A percentile compares a stretch with the other conserved stretches of the same genome.
Conservation (phyloP, 768 basidiomycete species). For the Lactifluus subvellereus region DNA sequence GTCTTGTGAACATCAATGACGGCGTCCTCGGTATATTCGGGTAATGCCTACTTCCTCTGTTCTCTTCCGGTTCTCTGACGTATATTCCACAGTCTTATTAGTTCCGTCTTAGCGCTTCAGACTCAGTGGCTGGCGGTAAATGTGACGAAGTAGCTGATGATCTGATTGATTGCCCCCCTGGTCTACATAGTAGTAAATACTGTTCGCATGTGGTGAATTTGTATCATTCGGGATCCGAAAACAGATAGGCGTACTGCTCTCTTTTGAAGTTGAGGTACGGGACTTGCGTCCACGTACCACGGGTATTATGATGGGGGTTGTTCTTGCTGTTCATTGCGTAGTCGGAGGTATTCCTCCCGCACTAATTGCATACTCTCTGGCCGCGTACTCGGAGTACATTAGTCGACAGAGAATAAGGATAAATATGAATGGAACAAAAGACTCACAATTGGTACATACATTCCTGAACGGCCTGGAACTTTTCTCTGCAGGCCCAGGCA, state of each 20-base stretch:
- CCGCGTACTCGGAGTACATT: conserved; percentile 46
- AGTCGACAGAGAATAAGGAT: background rate
- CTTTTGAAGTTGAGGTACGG: background rate
- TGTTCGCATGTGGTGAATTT: background rate
- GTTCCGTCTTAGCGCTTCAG: conserved; percentile 30
- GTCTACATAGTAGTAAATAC: background rate
- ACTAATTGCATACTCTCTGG: conserved; percentile 69
- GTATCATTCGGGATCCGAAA: conserved; percentile 5
- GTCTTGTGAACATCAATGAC: conserved; percentile 72
- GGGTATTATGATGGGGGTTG: conserved; percentile 11
- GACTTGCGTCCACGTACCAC: background rate
- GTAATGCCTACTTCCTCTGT: conserved; percentile 40
- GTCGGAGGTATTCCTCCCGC: conserved; percentile 64
- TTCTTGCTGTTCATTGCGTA: conserved; percentile 42
- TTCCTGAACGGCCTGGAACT: conserved; percentile 62
- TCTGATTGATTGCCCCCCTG: background rate
- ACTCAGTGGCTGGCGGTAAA: conserved; percentile 22
- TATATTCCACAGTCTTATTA: conserved; percentile 46
- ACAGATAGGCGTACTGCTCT: background rate
- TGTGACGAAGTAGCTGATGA: conserved; percentile 2
- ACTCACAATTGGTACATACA: conserved; percentile 80
- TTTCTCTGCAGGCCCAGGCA: conserved; percentile 73
- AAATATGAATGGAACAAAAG: background rate
- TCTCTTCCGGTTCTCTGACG: conserved; percentile 6
- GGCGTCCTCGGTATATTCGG: conserved; percentile 82